Conservation (phyloP, 371 early-diverging fungal species). For the Chytridium lagenaria region DNA sequence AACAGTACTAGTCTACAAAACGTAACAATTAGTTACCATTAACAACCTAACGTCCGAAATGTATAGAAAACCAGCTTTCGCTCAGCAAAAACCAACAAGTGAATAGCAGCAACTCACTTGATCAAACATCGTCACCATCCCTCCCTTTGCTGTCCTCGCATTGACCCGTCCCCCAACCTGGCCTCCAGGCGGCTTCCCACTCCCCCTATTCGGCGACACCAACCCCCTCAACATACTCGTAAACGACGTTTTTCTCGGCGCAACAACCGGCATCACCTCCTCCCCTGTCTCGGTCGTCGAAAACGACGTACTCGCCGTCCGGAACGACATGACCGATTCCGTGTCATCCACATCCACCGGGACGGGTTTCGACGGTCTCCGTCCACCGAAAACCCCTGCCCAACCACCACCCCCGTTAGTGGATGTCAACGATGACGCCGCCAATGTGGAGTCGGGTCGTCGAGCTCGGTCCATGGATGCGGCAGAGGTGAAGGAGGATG, state of each 20-base stretch:
- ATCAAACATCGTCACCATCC: slow-evolving; percentile 33
- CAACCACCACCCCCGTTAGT: background rate
- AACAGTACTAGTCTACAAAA: slow-evolving; percentile 9
- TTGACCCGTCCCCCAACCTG: background rate
- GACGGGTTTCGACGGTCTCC: background rate
- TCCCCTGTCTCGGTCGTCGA: background rate
- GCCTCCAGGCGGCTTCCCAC: background rate
- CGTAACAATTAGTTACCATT: too few species aligned
- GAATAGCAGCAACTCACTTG: too few species aligned
- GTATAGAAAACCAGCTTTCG: too few species aligned
- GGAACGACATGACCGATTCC: slow-evolving; percentile 10
- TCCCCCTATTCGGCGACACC: background rate
- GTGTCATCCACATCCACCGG: background rate
- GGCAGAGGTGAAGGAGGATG: too few species aligned
- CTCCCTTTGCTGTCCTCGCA: slow-evolving; percentile 8
- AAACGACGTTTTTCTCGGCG: slow-evolving; percentile 6
- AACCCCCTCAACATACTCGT: slow-evolving; percentile 12
- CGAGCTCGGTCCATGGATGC: too few species aligned
- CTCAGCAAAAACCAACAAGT: too few species aligned
- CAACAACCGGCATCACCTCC: background rate
- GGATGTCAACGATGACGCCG: too few species aligned
- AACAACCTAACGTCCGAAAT: too few species aligned
- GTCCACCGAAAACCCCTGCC: background rate
- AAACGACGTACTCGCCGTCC: background rate
- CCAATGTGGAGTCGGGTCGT: too few species aligned